Evolutionary conservation across 2,329 filamentous ascomycete genomes (phyloP).

Genomic region (Hypoxylon sp.): DNA sequence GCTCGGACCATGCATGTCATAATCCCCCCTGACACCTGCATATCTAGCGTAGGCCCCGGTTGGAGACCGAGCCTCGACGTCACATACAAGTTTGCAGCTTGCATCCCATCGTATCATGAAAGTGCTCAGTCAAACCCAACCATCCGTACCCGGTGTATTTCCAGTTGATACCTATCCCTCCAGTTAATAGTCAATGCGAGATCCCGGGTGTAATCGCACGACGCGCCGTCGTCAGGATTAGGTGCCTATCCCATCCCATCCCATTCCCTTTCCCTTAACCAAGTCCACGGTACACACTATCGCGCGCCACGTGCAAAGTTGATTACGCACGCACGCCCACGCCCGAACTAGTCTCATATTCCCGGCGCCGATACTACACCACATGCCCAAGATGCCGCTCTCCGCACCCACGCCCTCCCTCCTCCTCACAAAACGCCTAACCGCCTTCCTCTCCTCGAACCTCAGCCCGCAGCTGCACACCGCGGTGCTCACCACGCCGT

Average conservation of each 20-base stretch:
- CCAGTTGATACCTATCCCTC: background rate
- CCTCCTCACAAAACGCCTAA: slow-evolving; percentile 76
- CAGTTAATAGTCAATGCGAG: slow-evolving; percentile 25
- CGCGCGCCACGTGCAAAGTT: background rate
- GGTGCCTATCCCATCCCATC: background rate
- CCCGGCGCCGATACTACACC: background rate
- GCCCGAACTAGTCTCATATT: background rate
- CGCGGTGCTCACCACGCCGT: slow-evolving; percentile 71
- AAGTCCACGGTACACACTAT: background rate
- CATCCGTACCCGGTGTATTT: background rate
- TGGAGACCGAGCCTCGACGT: slow-evolving; percentile 35
- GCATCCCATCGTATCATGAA: slow-evolving; percentile 15
- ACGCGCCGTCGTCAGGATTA: slow-evolving; percentile 36
- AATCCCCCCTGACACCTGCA: slow-evolving; percentile 22
- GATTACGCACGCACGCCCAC: background rate
- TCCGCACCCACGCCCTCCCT: slow-evolving; percentile 66
- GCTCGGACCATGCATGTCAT: slow-evolving; percentile 41
- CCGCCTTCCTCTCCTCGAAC: slow-evolving; percentile 72
- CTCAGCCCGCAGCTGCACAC: slow-evolving; percentile 71
- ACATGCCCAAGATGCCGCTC: slow-evolving; percentile 44
- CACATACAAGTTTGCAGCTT: slow-evolving; percentile 27
- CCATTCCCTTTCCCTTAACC: background rate
- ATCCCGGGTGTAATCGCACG: slow-evolving; percentile 8
- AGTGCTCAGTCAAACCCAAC: background rate
- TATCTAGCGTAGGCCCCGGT: background rate